These are phyloP conservation scores for Paramecium pentaurelia DNA, from an alignment of 73 alveolate species.

Conservation along the genomic window DNA sequence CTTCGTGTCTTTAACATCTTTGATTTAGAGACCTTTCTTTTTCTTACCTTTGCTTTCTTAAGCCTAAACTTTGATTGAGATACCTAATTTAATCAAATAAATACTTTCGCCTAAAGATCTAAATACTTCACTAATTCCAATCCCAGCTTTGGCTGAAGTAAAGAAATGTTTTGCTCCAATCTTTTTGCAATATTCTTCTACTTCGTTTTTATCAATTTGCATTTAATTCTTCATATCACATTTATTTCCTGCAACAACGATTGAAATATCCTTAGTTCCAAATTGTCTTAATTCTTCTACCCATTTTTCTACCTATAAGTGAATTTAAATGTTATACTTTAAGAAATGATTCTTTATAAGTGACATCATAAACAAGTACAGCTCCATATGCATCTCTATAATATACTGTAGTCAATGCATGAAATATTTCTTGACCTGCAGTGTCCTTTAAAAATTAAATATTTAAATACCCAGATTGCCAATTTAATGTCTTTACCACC, in stretches of 20 bases:
- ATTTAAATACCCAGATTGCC: constrained; percentile 68
- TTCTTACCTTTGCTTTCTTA: constrained; percentile 1
- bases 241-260: constrained; percentile 86
- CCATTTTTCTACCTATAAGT: constrained; percentile 72
- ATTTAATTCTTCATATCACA: constrained; percentile 78
- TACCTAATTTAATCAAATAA: background rate
- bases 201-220: constrained; percentile 51
- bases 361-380: constrained; percentile 84
- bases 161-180: constrained; percentile 76
- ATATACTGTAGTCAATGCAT: constrained; percentile 78
- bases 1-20: background rate
- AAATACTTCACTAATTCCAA: constrained; percentile 76
- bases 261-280: constrained; percentile 69
- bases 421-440: constrained; percentile 90
- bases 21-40: constrained; percentile 33
- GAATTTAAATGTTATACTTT: constrained; percentile 43
- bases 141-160: constrained; percentile 85
- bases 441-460: constrained; percentile 67
- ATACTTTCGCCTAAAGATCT: constrained; percentile 48
- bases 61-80: background rate
- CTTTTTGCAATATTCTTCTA: constrained; percentile 69
- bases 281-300: constrained; percentile 75
- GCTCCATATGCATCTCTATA: constrained; percentile 88
- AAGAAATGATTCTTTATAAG: constrained; percentile 79
- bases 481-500: constrained; percentile 61